Conservation (phyloP, 2,329 filamentous ascomycete genomes). For the Rhinocladiella mackenziei region DNA sequence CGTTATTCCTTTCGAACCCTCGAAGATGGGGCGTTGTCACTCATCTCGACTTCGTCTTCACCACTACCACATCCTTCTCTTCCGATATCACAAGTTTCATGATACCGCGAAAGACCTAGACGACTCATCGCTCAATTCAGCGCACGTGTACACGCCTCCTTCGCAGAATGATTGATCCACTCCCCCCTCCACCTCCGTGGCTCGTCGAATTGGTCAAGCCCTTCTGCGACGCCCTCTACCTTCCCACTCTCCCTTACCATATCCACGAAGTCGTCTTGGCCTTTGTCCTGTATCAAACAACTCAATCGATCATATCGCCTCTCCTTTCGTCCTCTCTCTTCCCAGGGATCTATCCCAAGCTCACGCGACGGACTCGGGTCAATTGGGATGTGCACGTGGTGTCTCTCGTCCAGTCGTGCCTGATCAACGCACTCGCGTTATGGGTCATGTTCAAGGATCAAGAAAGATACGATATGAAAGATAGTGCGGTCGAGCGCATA, state of each 20-base stretch:
- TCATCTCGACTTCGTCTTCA: too few relatives aligned
- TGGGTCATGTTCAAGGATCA: conserved; percentile 56
- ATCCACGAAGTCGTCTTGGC: conserved; percentile 59
- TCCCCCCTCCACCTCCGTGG: conserved; percentile 48
- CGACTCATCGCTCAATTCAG: neutral
- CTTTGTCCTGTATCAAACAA: conserved; percentile 54
- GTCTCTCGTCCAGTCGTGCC: conserved; percentile 55
- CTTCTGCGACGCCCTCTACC: conserved; percentile 48
- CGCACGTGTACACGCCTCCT: neutral
- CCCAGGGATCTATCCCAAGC: conserved; percentile 51
- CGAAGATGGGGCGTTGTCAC: too few relatives aligned
- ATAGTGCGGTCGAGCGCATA: conserved; percentile 46
- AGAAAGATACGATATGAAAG: conserved; percentile 52
- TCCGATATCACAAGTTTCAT: neutral
- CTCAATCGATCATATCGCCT: conserved; percentile 54
- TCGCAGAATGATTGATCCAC: conserved; percentile 41
- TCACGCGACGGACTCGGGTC: conserved; percentile 54
- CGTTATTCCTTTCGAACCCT: too few relatives aligned
- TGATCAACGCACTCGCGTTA: conserved; percentile 54
- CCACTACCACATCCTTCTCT: conserved; percentile 1
- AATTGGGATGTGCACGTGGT: conserved; percentile 68
- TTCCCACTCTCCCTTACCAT: conserved; percentile 57
- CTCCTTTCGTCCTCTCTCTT: conserved; percentile 52
- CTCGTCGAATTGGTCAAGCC: conserved; percentile 49
- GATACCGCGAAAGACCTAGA: neutral